These are phyloP conservation scores for Hypoxylon sp. DNA, from an alignment of 2,329 filamentous ascomycete species.

Conservation along the genomic window DNA sequence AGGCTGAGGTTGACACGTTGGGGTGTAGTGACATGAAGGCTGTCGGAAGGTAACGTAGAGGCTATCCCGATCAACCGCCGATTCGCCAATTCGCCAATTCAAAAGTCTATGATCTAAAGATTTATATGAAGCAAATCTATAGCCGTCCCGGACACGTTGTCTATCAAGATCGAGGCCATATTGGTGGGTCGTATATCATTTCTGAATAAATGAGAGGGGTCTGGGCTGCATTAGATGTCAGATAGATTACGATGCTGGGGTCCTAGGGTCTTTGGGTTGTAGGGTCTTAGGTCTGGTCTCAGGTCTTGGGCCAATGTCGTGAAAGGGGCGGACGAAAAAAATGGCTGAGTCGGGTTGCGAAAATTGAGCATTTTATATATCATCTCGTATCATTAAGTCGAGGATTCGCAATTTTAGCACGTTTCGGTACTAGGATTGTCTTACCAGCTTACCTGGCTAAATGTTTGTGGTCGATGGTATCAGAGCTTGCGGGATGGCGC, in stretches of 20 bases:
- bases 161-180: constrained; percentile 38
- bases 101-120: constrained; percentile 25
- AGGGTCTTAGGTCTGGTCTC: too few species aligned
- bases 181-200: constrained; percentile 20
- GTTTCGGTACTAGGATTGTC: constrained; percentile 28
- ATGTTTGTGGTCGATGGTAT: constrained; percentile 45
- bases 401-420: constrained; percentile 33
- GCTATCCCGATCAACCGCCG: constrained; percentile 31
- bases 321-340: background rate
- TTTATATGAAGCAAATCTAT: constrained; percentile 23
- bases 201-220: background rate
- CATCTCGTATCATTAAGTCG: constrained; percentile 19
- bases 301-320: too few species aligned
- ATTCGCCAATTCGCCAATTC: constrained; percentile 38
- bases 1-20: constrained; percentile 12
- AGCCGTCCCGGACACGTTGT: constrained; percentile 30
- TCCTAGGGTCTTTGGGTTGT: background rate
- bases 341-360: background rate
- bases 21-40: constrained; percentile 25
- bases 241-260: constrained; percentile 22
- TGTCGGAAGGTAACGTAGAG: constrained; percentile 19
- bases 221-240: constrained; percentile 22
- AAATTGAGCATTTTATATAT: constrained; percentile 19
- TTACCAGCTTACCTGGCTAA: constrained; percentile 40
- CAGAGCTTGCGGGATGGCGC: constrained; percentile 47